These are phyloP conservation scores for Xylaria sp. DNA, from an alignment of 2,329 filamentous ascomycete genomes.

Conservation along the genomic window DNA sequence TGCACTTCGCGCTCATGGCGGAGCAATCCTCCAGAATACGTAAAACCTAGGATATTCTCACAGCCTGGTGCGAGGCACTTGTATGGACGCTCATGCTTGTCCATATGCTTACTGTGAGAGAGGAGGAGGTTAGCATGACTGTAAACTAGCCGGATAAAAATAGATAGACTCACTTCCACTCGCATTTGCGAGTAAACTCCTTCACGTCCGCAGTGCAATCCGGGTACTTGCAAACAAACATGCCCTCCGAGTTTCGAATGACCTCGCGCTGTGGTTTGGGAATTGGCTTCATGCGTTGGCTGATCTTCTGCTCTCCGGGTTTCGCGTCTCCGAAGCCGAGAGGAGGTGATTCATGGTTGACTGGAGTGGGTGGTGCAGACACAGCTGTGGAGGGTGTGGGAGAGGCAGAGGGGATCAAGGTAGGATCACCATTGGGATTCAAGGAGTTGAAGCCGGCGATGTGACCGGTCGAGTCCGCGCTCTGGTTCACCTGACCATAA, in stretches of 20 bases:
- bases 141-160: neutral
- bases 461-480: slow-evolving; percentile 35
- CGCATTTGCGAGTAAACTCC: slow-evolving; percentile 76
- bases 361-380: slow-evolving; percentile 17
- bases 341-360: slow-evolving; percentile 6
- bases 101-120: slow-evolving; percentile 81
- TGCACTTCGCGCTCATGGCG: slow-evolving; percentile 93
- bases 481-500: slow-evolving; percentile 42
- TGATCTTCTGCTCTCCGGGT: slow-evolving; percentile 1
- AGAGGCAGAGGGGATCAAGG: slow-evolving; percentile 19
- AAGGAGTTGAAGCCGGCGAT: slow-evolving; percentile 38
- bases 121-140: slow-evolving; percentile 20
- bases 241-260: slow-evolving; percentile 62
- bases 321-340: slow-evolving; percentile 3
- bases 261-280: slow-evolving; percentile 54
- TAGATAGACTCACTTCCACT: slow-evolving; percentile 75
- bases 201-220: slow-evolving; percentile 58
- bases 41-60: slow-evolving; percentile 89
- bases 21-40: slow-evolving; percentile 84
- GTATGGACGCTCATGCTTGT: slow-evolving; percentile 93
- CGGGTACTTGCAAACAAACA: slow-evolving; percentile 67
- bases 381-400: slow-evolving; percentile 14
- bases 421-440: slow-evolving; percentile 35
- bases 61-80: slow-evolving; percentile 78
- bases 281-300: slow-evolving; percentile 46